Evolutionary conservation across 352 stramenopile genomes (phyloP), one percentile per base, ranked within the genome.

Genomic region (Peronospora belbahrii): DNA sequence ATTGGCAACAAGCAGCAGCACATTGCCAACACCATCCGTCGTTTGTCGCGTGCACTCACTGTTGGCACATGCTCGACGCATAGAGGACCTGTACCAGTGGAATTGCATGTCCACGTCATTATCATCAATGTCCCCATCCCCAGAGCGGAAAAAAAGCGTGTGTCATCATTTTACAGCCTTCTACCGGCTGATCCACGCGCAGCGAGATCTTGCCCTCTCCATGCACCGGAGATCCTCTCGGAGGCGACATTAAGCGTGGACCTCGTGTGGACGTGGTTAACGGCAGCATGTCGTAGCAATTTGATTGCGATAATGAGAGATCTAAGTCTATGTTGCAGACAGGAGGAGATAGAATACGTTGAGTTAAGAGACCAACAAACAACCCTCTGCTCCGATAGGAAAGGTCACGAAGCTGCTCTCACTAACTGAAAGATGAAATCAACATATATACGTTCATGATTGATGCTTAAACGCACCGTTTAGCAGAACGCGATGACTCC

Each of bases 111-210:
- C 67, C 24, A 85, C 75, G 35, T 78, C 65, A 35, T 83, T 76
- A 55, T 84, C 72, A 47, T 88, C 71, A 30, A 83, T 84, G 52
- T 84, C 74, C 19, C 73, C 69, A 4, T 84, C 73, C 6, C 70
- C 62, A 2, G 73, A 84, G 23, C 75, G 75, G 41, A 84, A 88
- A 52, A n/a, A 88, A 88, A n/a, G 74, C 71, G 52, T 88, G 76
- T 49, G 74, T 82, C 67, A 76, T 79, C 44, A 88, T 75, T 36
- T 60, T 55, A 49, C 76, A 88, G 40, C 67, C 64, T 42, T 83
- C 73, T 23, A 88, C 72, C 2, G 76, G 76, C 53, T 88, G 76
- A 44, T 88, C 76, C 17, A 88, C 73, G 18, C 76, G 73, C 39
- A 88, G 56, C 18, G 76, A 88, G 48, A 88, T 83, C 54, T 80